Base-by-base conservation (phyloP, 306 rosid genomes). In the Hippophae rhamnoides region DNA sequence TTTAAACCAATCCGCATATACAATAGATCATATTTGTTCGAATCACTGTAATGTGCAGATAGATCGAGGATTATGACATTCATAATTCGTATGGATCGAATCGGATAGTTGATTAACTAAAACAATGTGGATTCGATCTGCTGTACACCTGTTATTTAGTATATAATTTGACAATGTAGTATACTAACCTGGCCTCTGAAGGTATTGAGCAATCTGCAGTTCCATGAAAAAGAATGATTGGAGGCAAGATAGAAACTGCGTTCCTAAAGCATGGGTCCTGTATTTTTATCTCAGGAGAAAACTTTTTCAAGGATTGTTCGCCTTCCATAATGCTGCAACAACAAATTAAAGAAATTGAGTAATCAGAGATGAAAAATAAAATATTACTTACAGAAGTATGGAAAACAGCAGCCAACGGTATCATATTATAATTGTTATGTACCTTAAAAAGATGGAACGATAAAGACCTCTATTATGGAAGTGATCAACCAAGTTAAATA, bases 261-360 rank as follows among this genome's bases (percentile, higher is more conserved):
- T 61, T 60, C 65, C 58, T 74, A 67, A 67, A 54, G 71, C 80
- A 46, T 42, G 89, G 82, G 68, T 88, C 95, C 74, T 64, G 77
- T 69, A 86, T 71, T 78, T 56, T 78, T 44, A 86, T 46, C 77
- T 71, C 93, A 5, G 99, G 99, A 65, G 99, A 92, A 71, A 78
- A 88, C 54, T 58, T 48, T 56, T 54, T 70, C 74, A 92, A 69
- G 46, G 89, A 83, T 70, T 85, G 44, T 82, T 83, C 86, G 43
- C 96, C 98, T 79, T 92, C 99, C 99, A 92, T 92, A 43, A 92
- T 78, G 79, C 96, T 92, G 74, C 72, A 75, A 68, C 18, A 60
- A 63, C 62, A 57, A 11, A 3, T 25, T 23, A 45, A 25, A 13
- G 49, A 50, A 41, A 31, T 43, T 7, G 43, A n/a, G 23, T 6